Evolutionary conservation across 805 yeast genomes (phyloP).

Genomic region (Grigorovia transvaalensis): DNA sequence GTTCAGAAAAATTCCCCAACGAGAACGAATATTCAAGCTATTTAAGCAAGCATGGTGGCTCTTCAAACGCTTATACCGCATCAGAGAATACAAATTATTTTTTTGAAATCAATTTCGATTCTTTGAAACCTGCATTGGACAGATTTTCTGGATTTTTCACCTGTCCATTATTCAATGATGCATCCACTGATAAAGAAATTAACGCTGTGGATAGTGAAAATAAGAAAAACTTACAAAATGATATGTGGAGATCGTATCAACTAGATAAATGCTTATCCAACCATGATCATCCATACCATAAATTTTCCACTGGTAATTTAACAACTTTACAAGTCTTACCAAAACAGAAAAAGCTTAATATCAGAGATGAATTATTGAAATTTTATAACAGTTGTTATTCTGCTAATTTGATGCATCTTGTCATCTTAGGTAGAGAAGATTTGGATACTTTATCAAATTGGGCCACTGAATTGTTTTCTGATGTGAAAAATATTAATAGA

Average conservation of each 20-base stretch:
- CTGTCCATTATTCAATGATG: conserved; percentile 59
- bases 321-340: conserved; percentile 67
- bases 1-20: conserved; percentile 64
- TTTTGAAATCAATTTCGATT: conserved; percentile 70
- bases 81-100: conserved; percentile 82
- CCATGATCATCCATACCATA: conserved; percentile 69
- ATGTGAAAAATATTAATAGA: conserved; percentile 31
- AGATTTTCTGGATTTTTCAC: conserved; percentile 90
- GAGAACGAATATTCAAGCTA: conserved; percentile 72
- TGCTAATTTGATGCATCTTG: conserved; percentile 80
- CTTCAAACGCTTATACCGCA: conserved; percentile 87
- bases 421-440: conserved; percentile 71
- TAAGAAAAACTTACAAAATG: conserved; percentile 86
- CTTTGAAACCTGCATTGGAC: conserved; percentile 79
- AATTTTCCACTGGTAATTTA: conserved; percentile 84
- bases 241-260: conserved; percentile 81
- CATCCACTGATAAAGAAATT: conserved; percentile 84
- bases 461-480: conserved; percentile 57
- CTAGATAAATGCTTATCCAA: conserved; percentile 67
- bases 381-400: conserved; percentile 69
- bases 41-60: conserved; percentile 76
- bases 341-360: conserved; percentile 47
- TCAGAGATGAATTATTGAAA: conserved; percentile 68
- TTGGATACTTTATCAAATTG: conserved; percentile 61
- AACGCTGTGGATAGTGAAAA: conserved; percentile 94